phyloP scores from a whole-genome alignment of 2,329 filamentous ascomycete species.

The Trichothecium sympodiale region DNA sequence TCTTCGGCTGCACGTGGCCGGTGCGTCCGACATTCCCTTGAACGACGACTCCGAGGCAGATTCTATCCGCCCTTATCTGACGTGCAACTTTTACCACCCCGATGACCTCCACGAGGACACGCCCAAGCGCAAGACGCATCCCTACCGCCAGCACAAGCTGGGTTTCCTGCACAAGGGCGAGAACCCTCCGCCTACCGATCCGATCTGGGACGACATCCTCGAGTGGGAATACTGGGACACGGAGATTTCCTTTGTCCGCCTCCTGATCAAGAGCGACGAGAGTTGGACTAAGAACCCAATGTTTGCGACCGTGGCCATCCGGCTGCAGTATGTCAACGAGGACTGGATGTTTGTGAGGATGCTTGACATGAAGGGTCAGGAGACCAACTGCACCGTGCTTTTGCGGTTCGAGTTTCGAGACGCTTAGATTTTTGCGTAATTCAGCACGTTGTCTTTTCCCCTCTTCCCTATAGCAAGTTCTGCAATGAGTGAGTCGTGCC shows the following conservation, averaged over 20 bases:
- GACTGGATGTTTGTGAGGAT: slow-evolving; percentile 56
- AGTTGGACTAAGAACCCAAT: slow-evolving; percentile 51
- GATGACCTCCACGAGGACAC: slow-evolving; percentile 33
- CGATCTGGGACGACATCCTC: slow-evolving; percentile 53
- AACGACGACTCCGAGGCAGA: slow-evolving; percentile 36
- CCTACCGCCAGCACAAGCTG: slow-evolving; percentile 47
- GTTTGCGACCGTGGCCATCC: slow-evolving; percentile 48
- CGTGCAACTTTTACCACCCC: slow-evolving; percentile 52
- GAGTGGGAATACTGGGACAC: slow-evolving; percentile 61
- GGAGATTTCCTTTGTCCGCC: slow-evolving; percentile 51
- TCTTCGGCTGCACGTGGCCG: slow-evolving; percentile 47
- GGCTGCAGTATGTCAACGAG: slow-evolving; percentile 41
- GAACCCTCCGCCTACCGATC: slow-evolving; percentile 47
- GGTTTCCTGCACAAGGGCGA: slow-evolving; percentile 46
- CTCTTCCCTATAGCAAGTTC: too few relatives aligned
- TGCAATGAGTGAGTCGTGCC: too few relatives aligned
- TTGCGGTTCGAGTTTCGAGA: slow-evolving; percentile 49
- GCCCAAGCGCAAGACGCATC: slow-evolving; percentile 49
- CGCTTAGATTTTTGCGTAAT: too few relatives aligned
- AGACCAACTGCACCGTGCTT: slow-evolving; percentile 51
- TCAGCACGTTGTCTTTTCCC: too few relatives aligned
- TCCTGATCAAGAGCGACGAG: slow-evolving; percentile 58
- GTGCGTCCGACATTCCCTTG: slow-evolving; percentile 50
- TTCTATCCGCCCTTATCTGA: slow-evolving; percentile 52
- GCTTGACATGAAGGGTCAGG: slow-evolving; percentile 52